phyloP scores from a whole-genome alignment of 1,284 basidiomycete species.

The Sporisorium iseilematis-ciliati region DNA sequence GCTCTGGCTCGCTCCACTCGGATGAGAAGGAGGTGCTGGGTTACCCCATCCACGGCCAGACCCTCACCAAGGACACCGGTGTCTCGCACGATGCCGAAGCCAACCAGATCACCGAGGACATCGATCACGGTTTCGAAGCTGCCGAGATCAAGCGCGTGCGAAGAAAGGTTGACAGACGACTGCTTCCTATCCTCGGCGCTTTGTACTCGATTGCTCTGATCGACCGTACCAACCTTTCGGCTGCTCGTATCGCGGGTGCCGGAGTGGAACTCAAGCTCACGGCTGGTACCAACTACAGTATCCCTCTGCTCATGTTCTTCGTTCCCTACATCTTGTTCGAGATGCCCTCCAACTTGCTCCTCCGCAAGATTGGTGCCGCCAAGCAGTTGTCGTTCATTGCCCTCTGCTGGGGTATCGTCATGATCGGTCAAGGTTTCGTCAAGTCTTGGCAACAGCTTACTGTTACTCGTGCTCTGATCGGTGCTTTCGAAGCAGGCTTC shows the following conservation, averaged over 20 bases:
- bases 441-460: conserved; percentile 63
- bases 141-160: conserved; percentile 57
- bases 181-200: conserved; percentile 69
- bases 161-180: conserved; percentile 67
- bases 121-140: conserved; percentile 53
- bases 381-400: conserved; percentile 68
- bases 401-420: conserved; percentile 70
- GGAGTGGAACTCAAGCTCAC: conserved; percentile 51
- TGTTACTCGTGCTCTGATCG: conserved; percentile 71
- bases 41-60: conserved; percentile 29
- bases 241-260: conserved; percentile 61
- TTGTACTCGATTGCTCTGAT: conserved; percentile 70
- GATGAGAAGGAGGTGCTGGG: conserved; percentile 47
- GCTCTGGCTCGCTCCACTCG: conserved; percentile 48
- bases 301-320: conserved; percentile 71
- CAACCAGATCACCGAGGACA: conserved; percentile 43
- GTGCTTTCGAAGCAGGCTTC: conserved; percentile 63
- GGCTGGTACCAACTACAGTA: conserved; percentile 60
- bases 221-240: conserved; percentile 62
- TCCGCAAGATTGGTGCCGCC: conserved; percentile 70
- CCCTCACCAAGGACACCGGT: conserved; percentile 39
- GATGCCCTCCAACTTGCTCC: conserved; percentile 58
- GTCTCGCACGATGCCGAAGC: conserved; percentile 35
- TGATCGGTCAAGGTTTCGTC: conserved; percentile 67
- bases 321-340: conserved; percentile 66